phyloP scores from a whole-genome alignment of 352 stramenopile genomes.

The Phytophthora tubulina region DNA sequence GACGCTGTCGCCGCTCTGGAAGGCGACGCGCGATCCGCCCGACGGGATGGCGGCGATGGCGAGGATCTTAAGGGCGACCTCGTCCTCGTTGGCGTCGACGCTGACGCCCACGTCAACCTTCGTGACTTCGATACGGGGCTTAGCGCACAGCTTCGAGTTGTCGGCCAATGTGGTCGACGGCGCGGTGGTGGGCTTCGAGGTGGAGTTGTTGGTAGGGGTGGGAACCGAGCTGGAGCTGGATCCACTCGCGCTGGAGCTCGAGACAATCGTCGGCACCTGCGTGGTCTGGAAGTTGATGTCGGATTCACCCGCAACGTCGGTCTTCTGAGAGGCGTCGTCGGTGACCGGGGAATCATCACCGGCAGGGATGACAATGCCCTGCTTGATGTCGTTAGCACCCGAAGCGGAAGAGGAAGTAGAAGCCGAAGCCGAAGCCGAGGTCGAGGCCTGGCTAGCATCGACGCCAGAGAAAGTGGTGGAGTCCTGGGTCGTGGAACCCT shows the following conservation, averaged over 20 bases:
- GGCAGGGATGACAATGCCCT: conserved; percentile 18
- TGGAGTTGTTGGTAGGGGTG: conserved; percentile 18
- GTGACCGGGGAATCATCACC: neutral
- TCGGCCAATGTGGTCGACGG: conserved; percentile 13
- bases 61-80: conserved; percentile 56
- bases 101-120: conserved; percentile 51
- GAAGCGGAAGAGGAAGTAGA: conserved; percentile 1
- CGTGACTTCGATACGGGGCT: conserved; percentile 48
- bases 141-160: conserved; percentile 53
- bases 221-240: conserved; percentile 4
- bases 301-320: conserved; percentile 20
- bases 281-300: conserved; percentile 17
- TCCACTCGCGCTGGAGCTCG: conserved; percentile 17
- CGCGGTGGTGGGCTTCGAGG: conserved; percentile 10
- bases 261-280: neutral
- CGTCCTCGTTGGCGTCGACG: conserved; percentile 56
- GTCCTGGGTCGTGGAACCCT: conserved; percentile 12
- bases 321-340: conserved; percentile 14
- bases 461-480: conserved; percentile 7
- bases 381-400: conserved; percentile 17
- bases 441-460: conserved; percentile 14
- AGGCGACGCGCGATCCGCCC: conserved; percentile 57
- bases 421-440: conserved; percentile 12
- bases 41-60: conserved; percentile 54
- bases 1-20: conserved; percentile 56